These are phyloP conservation scores for Podospora pseudoanserina DNA, from an alignment of 495 filamentous ascomycete genomes.

Conservation along the genomic window DNA sequence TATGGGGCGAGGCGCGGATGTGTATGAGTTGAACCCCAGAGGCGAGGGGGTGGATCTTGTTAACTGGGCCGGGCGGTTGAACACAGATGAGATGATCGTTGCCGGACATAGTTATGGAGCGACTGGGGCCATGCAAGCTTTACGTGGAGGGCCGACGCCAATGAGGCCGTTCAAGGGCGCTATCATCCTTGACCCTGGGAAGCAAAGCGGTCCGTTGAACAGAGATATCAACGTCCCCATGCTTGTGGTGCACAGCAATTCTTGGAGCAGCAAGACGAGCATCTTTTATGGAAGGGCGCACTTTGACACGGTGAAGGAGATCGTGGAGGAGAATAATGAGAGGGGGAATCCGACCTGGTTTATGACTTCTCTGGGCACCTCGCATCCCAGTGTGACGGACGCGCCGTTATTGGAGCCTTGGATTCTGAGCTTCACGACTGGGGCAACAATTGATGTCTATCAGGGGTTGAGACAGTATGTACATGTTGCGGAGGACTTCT, in stretches of 20 bases:
- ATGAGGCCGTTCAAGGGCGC: conserved; percentile 40
- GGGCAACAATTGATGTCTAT: conserved; percentile 41
- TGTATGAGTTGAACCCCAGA: conserved; percentile 36
- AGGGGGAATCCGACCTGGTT: conserved; percentile 47
- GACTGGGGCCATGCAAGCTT: conserved; percentile 48
- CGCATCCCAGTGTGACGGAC: conserved; percentile 53
- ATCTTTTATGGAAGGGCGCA: conserved; percentile 50
- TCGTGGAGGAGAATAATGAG: conserved; percentile 38
- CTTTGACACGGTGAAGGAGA: conserved; percentile 47
- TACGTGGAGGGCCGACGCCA: conserved; percentile 37
- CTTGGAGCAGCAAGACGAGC: conserved; percentile 46
- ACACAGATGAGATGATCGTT: conserved; percentile 42
- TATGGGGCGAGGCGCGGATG: conserved; percentile 33
- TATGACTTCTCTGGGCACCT: conserved; percentile 47
- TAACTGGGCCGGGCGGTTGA: conserved; percentile 36
- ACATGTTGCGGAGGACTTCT: conserved; percentile 43
- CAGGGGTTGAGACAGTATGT: conserved; percentile 45
- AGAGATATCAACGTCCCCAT: conserved; percentile 47
- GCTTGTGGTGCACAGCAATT: conserved; percentile 49
- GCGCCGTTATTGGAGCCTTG: conserved; percentile 50
- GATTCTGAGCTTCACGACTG: conserved; percentile 47
- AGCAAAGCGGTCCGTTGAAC: conserved; percentile 50
- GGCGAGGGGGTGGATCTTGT: conserved; percentile 30
- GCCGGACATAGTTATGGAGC: conserved; percentile 54
- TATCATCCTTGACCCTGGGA: conserved; percentile 51